Base-by-base conservation (phyloP, 1,284 basidiomycete genomes). In the Mycena citricolor region DNA sequence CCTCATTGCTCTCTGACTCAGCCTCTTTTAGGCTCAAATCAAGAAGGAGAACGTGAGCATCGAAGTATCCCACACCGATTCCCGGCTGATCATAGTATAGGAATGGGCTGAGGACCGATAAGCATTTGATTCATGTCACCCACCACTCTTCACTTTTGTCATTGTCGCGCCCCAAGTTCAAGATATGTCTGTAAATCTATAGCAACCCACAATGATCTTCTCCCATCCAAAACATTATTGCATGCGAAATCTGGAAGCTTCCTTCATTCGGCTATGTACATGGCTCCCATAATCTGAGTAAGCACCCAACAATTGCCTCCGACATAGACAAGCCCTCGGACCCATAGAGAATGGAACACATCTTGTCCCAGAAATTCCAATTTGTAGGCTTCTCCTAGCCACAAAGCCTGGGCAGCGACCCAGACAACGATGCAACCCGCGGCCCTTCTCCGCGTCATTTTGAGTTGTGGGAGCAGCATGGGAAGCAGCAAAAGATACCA, bases 21-120 rank as follows among this genome's bases (percentile, higher is more conserved):
- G n/a, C n/a, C n/a, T n/a, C n/a, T n/a, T n/a, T n/a, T n/a, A 89
- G 86, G 94, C 94, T 35, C 95, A 99, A 72, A 99, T 99, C 77
- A 93, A 94, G 81, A 97, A 97, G 73, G 97, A 99, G 77, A 99
- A 99, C 68, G 95, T 89, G 60, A 74, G 86, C 73, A 28, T 38
- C n/a, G n/a, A n/a, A 25, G 42, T 49, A 20, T 39, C 19, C 12
- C 30, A 48, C 20, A 22, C 45, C 51, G n/a, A n/a, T n/a, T n/a
- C 47, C 40, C 52, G 56, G 47, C 43, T 45, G 47, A 33, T 51
- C 47, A 33, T 51, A 47, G 38, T 49, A 33, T 54, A 88, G 87
- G 87, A 90, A 87, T 90, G 87, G 87, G 88, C 87, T 50, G 88
- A 90, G 73, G 88, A 90, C 61, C n/a, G n/a, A n/a, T n/a, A n/a